Evolutionary conservation across 768 basidiomycete species (phyloP), one percentile per base, ranked within the genome.

Genomic region (Tylopilus intermedius): DNA sequence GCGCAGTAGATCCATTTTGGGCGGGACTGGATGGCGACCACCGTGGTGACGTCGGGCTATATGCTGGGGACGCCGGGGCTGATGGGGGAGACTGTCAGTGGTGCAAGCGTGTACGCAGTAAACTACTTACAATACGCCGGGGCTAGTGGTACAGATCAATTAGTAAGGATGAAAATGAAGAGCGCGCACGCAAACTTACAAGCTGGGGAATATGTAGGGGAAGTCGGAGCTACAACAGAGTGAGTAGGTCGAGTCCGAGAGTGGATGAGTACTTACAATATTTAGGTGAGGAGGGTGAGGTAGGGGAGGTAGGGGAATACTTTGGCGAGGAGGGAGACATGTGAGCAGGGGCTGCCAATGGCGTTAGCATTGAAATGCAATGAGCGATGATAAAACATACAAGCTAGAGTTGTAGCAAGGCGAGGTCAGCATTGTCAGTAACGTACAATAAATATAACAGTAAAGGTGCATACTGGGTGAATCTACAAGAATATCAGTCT

Each of bases 241-340:
- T 52, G 56, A 55, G 45, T 65, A 58, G 3, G 8, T 49, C 27
- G n/a, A 51, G 27, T 24, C 3, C 22, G 2, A 1, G 9, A 37
- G 11, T 22, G 21, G 46, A 22, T 0, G 22, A 6, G 10, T 5
- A 76, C 89, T 58, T 71, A 91, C 90, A 92, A 68, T 91, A 92
- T 79, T 88, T 90, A 50, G 94, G 94, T 33, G 92, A 94, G 3
- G 94, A 81, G 0, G 94, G 94, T 2, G 90, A 93, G 8, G 86
- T 82, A 68, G 94, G 94, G 4, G 92, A 94, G 0, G 94, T 92
- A 3, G 94, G 94, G 10, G 91, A 94, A 70, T 94, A 96, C 62
- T 86, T 90, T 7, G 93, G 93, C 29, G 91, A 94, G 4, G 93
- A 83, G 0, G 92, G 93, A 8, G 93, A 94, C 75, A 88, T 80